A percentile compares a stretch with the other conserved stretches of the same genome.
phyloP scores from a whole-genome alignment of 1,284 basidiomycete genomes.

The Austropuccinia psidii region DNA sequence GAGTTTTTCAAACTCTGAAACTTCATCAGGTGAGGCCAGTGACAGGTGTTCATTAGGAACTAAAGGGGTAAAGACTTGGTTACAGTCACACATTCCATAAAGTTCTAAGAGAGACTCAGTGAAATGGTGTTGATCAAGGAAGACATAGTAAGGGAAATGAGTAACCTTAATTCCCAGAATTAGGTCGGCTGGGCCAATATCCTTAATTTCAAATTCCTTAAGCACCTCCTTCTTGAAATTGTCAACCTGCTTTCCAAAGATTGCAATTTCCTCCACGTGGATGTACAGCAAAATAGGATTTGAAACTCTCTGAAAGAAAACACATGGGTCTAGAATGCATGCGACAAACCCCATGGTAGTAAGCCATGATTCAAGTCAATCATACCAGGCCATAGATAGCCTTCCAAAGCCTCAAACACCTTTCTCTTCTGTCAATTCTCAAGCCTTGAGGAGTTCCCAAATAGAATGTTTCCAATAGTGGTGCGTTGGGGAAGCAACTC shows the following conservation, averaged over 20 bases:
- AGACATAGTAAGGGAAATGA: not conserved
- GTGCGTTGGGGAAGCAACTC: no score
- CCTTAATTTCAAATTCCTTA: not conserved
- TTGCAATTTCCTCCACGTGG: not conserved
- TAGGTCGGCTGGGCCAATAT: not conserved
- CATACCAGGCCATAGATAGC: conserved; percentile 2
- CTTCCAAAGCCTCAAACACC: not conserved
- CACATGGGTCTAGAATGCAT: not conserved
- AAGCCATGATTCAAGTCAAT: not conserved
- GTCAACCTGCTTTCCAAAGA: not conserved
- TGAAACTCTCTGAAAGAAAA: not conserved
- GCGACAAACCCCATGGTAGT: not conserved
- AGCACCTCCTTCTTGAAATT: not conserved
- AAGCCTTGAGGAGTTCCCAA: not conserved
- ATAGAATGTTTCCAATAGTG: not conserved
- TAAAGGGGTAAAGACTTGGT: not conserved
- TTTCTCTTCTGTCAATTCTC: not conserved
- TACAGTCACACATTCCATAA: not conserved
- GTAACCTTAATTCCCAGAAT: not conserved
- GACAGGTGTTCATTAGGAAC: not conserved
- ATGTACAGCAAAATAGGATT: not conserved
- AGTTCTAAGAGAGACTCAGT: not conserved
- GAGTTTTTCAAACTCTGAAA: not conserved
- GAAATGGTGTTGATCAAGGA: not conserved
- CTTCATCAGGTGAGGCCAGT: not conserved